phyloP scores from a whole-genome alignment of 2,329 filamentous ascomycete species.

The Colletotrichum chrysophilum region DNA sequence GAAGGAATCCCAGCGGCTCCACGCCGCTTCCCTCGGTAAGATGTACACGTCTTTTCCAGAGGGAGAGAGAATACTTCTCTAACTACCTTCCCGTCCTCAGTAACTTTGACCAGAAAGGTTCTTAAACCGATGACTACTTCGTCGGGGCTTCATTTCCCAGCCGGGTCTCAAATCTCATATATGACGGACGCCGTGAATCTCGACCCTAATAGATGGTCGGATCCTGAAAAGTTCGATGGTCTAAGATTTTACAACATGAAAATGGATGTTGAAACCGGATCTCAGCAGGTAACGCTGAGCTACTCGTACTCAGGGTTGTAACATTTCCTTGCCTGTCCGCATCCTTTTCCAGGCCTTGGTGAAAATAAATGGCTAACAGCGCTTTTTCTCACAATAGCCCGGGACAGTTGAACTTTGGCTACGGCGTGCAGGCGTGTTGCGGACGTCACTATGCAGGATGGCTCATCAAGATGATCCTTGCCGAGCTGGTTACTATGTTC shows the following conservation, averaged over 20 bases:
- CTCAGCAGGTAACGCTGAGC: neutral
- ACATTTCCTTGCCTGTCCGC: neutral
- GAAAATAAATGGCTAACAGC: neutral
- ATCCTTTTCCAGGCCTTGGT: neutral
- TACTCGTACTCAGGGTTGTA: constrained; percentile 4
- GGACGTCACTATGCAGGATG: neutral
- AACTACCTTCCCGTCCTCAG: neutral
- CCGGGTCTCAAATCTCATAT: neutral
- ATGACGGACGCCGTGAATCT: constrained; percentile 1
- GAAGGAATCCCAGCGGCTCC: neutral
- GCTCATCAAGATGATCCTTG: neutral
- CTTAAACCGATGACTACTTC: neutral
- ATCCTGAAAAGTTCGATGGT: neutral
- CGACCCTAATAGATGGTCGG: neutral
- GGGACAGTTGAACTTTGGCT: neutral
- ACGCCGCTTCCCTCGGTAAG: neutral
- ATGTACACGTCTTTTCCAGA: neutral
- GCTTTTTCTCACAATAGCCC: neutral
- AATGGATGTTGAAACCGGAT: neutral
- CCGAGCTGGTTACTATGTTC: neutral
- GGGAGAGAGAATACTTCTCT: neutral
- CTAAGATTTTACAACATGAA: neutral
- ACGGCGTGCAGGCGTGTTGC: neutral
- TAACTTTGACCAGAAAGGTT: neutral
- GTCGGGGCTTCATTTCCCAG: neutral